Evolutionary conservation across 2,329 filamentous ascomycete species (phyloP), one percentile per base, ranked within the genome.

Genomic region (Fusarium marasasianum): DNA sequence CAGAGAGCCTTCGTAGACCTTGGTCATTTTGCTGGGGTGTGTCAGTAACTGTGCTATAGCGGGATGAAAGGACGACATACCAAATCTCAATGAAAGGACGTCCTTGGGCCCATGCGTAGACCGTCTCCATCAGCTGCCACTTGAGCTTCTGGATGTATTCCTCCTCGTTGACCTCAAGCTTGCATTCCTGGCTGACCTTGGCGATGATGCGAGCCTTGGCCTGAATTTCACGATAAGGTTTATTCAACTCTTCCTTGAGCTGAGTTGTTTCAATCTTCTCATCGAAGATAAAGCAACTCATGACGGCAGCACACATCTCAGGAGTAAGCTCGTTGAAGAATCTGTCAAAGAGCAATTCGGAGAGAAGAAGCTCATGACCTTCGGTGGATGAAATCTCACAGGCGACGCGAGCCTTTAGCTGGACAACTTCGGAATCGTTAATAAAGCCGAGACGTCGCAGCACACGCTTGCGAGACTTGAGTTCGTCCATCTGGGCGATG

Each of bases 291-390:
- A 99, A 98, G 80, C 94, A 95, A 78, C 94, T 97, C 67, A 99
- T 88, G 11, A 95, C 91, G 1, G 96, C 90, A 3, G 96, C 96
- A 77, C 92, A 94, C 75, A 96, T 89, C 82, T 98, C 96, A 0
- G 96, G 95, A 0, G 91, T 91, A 48, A 98, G 86, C 80, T 98
- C 95, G 81, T 98, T 99, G 89, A 99, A 99, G 88, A 98, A 98
- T 44, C 95, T 91, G 82, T 98, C 97, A 83, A 99, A 98, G 2
- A 99, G 89, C 35, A 99, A 87, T 83, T 99, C 96, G 18, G 94
- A 95, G 10, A 99, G 89, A 73, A 99, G 91, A 47, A 99, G 87
- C 82, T 99, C 97, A 79, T 99, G 96, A 41, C 96, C 96, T 76
- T 92, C 90, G 5, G 90, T 92, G 1, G 96, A 98, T 72, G 94